Conservation (phyloP, 805 yeast genomes). For the Ogataea corticis region DNA sequence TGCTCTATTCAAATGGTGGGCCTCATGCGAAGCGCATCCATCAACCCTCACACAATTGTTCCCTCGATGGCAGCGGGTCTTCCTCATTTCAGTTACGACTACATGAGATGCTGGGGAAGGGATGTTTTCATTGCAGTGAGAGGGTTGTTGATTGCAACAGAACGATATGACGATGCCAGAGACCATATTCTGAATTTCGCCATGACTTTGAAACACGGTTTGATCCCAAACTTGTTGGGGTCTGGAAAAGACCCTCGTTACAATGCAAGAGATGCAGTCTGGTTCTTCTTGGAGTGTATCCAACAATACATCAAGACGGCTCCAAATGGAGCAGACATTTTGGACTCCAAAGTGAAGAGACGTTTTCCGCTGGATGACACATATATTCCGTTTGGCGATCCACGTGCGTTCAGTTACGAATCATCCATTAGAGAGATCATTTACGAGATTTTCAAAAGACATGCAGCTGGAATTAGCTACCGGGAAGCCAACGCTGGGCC, state of each 20-base stretch:
- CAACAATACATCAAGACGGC: constrained; percentile 75
- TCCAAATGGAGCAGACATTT: constrained; percentile 66
- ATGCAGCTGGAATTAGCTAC: constrained; percentile 83
- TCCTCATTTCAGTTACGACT: constrained; percentile 88
- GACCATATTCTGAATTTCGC: constrained; percentile 85
- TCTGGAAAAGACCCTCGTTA: constrained; percentile 93
- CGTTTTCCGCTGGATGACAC: constrained; percentile 84
- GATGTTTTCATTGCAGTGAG: constrained; percentile 88
- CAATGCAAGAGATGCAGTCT: constrained; percentile 95
- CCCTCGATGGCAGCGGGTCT: constrained; percentile 94
- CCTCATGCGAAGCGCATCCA: constrained; percentile 66
- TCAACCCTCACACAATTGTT: constrained; percentile 59
- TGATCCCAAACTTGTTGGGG: constrained; percentile 90
- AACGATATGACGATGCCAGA: constrained; percentile 76
- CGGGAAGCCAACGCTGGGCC: constrained; percentile 96
- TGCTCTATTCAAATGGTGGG: constrained; percentile 90
- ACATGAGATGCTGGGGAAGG: constrained; percentile 98
- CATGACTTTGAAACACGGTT: constrained; percentile 88
- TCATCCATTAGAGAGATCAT: constrained; percentile 73
- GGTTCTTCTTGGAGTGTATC: constrained; percentile 89
- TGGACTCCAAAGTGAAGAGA: constrained; percentile 72
- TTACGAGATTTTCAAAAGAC: constrained; percentile 81
- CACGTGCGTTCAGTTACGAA: constrained; percentile 72
- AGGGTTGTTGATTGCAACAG: constrained; percentile 78
- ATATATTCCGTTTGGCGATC: constrained; percentile 66